Conservation (phyloP, 768 basidiomycete genomes). For the Mrakia gelida region DNA sequence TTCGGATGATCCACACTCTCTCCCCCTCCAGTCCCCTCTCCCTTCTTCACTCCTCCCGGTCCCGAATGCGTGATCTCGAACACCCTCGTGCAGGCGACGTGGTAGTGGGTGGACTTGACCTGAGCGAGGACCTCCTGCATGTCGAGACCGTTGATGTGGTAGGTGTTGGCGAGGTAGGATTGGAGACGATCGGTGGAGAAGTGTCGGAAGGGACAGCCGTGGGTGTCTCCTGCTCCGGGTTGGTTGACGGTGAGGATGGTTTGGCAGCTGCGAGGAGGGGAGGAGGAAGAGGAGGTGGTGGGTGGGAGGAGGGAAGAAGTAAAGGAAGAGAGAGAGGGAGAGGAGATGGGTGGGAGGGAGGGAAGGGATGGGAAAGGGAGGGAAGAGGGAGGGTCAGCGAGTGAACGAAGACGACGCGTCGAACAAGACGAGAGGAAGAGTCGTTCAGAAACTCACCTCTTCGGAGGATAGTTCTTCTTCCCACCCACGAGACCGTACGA, state of each 20-base stretch:
- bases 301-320: neutral
- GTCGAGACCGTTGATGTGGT: slow-evolving; percentile 54
- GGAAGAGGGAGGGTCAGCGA: neutral
- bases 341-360: no score
- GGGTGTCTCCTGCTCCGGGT: slow-evolving; percentile 64
- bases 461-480: slow-evolving; percentile 88
- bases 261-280: slow-evolving; percentile 62
- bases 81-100: slow-evolving; percentile 93
- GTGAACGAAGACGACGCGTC: neutral
- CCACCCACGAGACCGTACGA: slow-evolving; percentile 90
- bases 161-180: slow-evolving; percentile 54
- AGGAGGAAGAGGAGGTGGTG: neutral
- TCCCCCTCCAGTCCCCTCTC: slow-evolving; percentile 77
- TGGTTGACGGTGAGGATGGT: slow-evolving; percentile 69
- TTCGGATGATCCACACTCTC: slow-evolving; percentile 94
- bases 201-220: slow-evolving; percentile 91
- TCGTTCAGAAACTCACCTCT: slow-evolving; percentile 55
- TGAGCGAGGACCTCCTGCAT: slow-evolving; percentile 74
- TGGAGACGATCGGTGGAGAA: slow-evolving; percentile 78
- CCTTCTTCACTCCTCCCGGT: slow-evolving; percentile 65
- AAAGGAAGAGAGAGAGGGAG: no score
- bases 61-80: slow-evolving; percentile 81
- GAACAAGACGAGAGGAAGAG: neutral
- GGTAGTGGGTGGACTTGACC: slow-evolving; percentile 77
- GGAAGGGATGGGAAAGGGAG: neutral